Percentiles rank a stretch among this genome's conserved stretches.
These are phyloP conservation scores for Malus sieversii DNA, from an alignment of 306 rosid species.

Conservation along the genomic window DNA sequence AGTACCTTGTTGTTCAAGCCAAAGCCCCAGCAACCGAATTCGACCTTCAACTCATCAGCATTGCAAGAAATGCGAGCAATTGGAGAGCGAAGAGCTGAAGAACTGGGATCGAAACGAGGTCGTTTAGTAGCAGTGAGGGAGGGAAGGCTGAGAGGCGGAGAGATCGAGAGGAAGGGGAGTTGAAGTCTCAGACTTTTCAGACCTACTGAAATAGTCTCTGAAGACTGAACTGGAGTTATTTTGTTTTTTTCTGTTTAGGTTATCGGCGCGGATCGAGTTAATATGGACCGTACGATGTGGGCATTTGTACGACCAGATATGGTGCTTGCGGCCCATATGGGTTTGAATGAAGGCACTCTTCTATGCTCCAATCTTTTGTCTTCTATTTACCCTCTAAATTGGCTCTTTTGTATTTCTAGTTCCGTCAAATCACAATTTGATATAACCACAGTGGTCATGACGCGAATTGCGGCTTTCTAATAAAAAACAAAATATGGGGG, in stretches of 20 bases:
- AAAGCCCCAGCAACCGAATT: background rate
- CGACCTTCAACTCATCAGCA: conserved; percentile 1
- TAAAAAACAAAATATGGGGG: too few species aligned
- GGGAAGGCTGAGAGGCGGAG: conserved; percentile 17
- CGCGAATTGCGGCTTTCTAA: accelerated
- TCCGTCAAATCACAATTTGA: too few species aligned
- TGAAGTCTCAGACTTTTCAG: conserved; percentile 45
- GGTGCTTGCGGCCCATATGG: background rate
- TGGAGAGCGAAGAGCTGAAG: background rate
- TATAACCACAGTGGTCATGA: too few species aligned
- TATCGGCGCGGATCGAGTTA: background rate
- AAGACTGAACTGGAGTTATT: background rate
- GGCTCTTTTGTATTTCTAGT: too few species aligned
- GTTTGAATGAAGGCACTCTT: background rate
- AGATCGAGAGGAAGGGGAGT: conserved; percentile 21
- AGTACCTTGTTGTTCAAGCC: conserved; percentile 14
- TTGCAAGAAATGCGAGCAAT: background rate
- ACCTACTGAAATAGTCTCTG: background rate
- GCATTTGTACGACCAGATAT: background rate
- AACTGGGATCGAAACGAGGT: conserved; percentile 1
- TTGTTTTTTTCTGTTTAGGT: background rate
- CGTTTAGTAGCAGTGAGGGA: background rate
- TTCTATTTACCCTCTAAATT: background rate
- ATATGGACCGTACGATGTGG: background rate
- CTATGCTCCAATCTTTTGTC: background rate